Evolutionary conservation across 345 rosid species (phyloP).

Genomic region (Eucalyptus urophylla): DNA sequence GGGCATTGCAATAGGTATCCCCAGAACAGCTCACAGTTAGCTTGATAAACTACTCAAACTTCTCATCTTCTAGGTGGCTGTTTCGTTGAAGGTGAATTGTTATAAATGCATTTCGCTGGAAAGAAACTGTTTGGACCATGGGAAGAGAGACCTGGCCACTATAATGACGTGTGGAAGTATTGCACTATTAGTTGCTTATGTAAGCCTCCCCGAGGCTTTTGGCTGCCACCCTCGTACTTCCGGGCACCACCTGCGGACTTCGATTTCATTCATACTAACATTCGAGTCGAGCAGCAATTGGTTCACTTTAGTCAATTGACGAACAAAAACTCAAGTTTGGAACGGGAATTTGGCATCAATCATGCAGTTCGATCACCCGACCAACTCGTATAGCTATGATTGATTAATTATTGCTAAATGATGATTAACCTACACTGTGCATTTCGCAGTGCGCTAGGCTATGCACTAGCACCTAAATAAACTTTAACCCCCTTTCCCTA

Average conservation of each 20-base stretch:
- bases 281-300: not conserved
- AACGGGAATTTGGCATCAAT: not conserved
- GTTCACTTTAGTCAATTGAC: not conserved
- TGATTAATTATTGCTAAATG: not conserved
- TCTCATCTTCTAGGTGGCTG: conserved; percentile 53
- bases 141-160: conserved; percentile 98
- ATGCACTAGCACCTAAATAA: not conserved
- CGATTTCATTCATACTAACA: not conserved
- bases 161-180: conserved; percentile 74
- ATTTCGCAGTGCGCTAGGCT: too few species aligned
- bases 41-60: not conserved
- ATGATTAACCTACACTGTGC: not conserved
- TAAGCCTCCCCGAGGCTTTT: too few species aligned
- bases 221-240: not conserved
- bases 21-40: not conserved
- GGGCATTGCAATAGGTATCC: not conserved
- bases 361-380: not conserved
- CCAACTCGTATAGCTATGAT: not conserved
- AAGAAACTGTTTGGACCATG: conserved; percentile 84
- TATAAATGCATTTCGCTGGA: conserved; percentile 95
- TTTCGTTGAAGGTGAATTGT: conserved; percentile 92
- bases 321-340: not conserved
- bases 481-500: not conserved
- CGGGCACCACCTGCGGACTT: not conserved
- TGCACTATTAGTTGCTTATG: too few species aligned